Percentiles rank a stretch among this genome's conserved stretches.
These are phyloP conservation scores for Lichtheimia ornata DNA, from an alignment of 371 early-diverging fungal genomes.

Conservation along the genomic window DNA sequence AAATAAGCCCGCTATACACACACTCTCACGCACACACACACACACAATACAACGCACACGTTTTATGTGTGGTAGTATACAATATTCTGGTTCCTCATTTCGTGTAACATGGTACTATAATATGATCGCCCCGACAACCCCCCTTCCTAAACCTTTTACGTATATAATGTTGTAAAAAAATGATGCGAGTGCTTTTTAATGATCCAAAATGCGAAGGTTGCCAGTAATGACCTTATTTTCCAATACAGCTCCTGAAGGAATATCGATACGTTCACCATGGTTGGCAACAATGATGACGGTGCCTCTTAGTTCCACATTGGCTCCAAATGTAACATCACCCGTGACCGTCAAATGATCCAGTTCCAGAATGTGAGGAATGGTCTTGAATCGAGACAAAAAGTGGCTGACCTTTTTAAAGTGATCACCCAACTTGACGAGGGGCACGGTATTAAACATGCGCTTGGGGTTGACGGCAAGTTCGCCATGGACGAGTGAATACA, in stretches of 20 bases:
- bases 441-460: constrained; percentile 91
- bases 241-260: constrained; percentile 97
- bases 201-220: constrained; percentile 89
- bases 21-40: too few relatives aligned
- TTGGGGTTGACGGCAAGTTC: constrained; percentile 90
- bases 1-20: too few relatives aligned
- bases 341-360: constrained; percentile 98
- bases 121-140: too few relatives aligned
- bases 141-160: not conserved
- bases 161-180: not conserved
- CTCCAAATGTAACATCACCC: constrained; percentile 98
- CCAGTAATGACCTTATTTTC: constrained; percentile 99
- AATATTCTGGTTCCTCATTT: too few relatives aligned
- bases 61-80: too few relatives aligned
- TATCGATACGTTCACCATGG: constrained; percentile 93
- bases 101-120: too few relatives aligned
- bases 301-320: constrained; percentile 92
- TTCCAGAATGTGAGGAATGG: constrained; percentile 96
- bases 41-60: too few relatives aligned
- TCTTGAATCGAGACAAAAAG: constrained; percentile 82
- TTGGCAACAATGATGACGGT: constrained; percentile 99
- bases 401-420: constrained; percentile 95
- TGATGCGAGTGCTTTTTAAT: constrained; percentile 35
- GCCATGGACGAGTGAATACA: constrained; percentile 94
- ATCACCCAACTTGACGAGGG: constrained; percentile 96